A percentile compares a stretch with the other conserved stretches of the same genome.
These are phyloP conservation scores for Trypanosoma scelopori DNA, from an alignment of 208 protist species.

Conservation along the genomic window DNA sequence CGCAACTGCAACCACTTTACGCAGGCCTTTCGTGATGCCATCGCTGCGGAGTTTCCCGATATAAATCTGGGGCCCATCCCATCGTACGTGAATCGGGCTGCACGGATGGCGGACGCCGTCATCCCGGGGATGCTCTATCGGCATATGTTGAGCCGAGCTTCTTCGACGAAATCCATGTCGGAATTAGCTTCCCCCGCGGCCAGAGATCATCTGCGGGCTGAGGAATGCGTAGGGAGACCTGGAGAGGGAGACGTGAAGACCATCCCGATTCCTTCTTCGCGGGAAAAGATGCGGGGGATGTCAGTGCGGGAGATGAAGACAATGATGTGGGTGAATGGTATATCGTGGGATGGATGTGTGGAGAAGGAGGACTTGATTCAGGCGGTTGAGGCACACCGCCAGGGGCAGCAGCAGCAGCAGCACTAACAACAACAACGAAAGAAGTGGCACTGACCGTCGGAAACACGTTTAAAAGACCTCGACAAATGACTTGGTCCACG, in stretches of 20 bases:
- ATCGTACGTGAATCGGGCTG: constrained; percentile 38
- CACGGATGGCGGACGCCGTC: constrained; percentile 21
- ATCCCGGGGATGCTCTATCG: constrained; percentile 18
- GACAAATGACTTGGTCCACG: too few species aligned
- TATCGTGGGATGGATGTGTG: constrained; percentile 35
- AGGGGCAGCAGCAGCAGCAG: constrained; percentile 2
- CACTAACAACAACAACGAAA: neutral
- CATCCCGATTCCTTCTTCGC: constrained; percentile 13
- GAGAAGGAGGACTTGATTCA: constrained; percentile 36
- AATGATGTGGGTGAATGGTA: constrained; percentile 37
- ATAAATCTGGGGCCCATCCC: constrained; percentile 21
- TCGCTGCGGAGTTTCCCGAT: constrained; percentile 22
- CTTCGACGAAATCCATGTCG: neutral
- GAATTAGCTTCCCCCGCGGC: neutral
- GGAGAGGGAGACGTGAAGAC: neutral
- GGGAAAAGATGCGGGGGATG: constrained; percentile 26
- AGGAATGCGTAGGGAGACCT: too few species aligned
- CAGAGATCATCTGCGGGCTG: neutral
- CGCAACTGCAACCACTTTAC: constrained; percentile 85
- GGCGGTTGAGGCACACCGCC: constrained; percentile 3
- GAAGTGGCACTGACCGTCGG: too few species aligned
- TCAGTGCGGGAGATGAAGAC: constrained; percentile 33
- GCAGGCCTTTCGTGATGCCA: constrained; percentile 26
- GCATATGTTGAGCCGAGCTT: neutral
- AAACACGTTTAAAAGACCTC: too few species aligned